Percentiles rank a stretch among this genome's conserved stretches.
These are phyloP conservation scores for Beta corolliflora DNA, from an alignment of 179 eudicot genomes.

Conservation along the genomic window DNA sequence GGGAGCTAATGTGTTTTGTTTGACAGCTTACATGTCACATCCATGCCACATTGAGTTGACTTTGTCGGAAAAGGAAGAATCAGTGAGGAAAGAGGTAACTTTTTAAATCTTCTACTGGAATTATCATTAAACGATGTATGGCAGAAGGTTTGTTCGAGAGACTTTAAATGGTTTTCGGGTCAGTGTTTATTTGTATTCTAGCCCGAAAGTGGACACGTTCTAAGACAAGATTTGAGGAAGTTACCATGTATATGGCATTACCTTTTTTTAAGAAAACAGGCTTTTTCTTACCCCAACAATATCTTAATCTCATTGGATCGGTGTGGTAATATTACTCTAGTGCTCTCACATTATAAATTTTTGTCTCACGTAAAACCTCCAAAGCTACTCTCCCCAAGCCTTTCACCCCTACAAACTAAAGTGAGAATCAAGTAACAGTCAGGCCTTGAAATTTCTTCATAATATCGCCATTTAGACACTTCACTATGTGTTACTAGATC, in stretches of 20 bases:
- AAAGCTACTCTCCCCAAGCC: not conserved
- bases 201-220: not conserved
- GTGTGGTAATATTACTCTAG: not conserved
- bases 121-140: not conserved
- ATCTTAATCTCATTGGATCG: not conserved
- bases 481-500: not conserved
- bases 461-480: not conserved
- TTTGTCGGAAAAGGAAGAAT: slow-evolving; percentile 45
- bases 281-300: not conserved
- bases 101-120: not conserved
- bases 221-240: not conserved
- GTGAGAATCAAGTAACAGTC: not conserved
- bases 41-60: slow-evolving; percentile 50
- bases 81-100: slow-evolving; percentile 43
- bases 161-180: not conserved
- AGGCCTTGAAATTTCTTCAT: not conserved
- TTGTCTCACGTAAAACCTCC: too few species aligned
- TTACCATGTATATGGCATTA: not conserved
- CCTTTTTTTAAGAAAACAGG: not conserved
- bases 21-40: slow-evolving; percentile 48
- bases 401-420: not conserved
- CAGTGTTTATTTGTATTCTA: not conserved
- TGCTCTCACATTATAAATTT: not conserved
- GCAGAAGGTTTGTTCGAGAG: not conserved
- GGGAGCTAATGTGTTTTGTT: not conserved